A percentile compares a stretch with the other conserved stretches of the same genome.
phyloP scores from a whole-genome alignment of 1,284 basidiomycete species.

The Bondarzewia mesenterica region DNA sequence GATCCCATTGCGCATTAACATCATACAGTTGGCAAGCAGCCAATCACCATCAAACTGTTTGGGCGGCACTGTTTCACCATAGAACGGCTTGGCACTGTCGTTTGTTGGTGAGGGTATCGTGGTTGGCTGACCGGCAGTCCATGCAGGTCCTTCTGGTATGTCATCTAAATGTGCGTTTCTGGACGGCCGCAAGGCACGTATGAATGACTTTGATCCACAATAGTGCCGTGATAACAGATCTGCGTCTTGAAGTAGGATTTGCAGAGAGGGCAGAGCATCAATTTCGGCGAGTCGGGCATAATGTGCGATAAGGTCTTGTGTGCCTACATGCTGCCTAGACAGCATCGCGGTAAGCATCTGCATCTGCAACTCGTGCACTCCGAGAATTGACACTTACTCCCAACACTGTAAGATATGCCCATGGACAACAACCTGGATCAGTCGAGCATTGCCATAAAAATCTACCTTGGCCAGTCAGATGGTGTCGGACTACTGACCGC shows the following conservation, averaged over 20 bases:
- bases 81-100: background rate
- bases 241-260: background rate
- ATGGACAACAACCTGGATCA: background rate
- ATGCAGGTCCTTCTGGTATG: background rate
- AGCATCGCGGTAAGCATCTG: too few species aligned
- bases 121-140: too few species aligned
- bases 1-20: conserved; percentile 10
- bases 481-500: conserved; percentile 2
- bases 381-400: background rate
- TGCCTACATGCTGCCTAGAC: conserved; percentile 3
- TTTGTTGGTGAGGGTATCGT: too few species aligned
- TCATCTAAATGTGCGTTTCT: background rate
- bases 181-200: background rate
- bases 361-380: too few species aligned
- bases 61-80: background rate
- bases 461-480: conserved; percentile 8
- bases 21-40: conserved; percentile 10
- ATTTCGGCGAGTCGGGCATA: background rate
- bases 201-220: conserved; percentile 1
- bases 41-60: conserved; percentile 11
- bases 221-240: background rate
- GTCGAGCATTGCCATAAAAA: conserved; percentile 4
- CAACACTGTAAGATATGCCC: conserved; percentile 2
- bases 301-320: conserved; percentile 1
- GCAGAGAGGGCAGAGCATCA: background rate